Evolutionary conservation across 768 basidiomycete genomes (phyloP), one percentile per base, ranked within the genome.

Genomic region (Termitomyces sp.): DNA sequence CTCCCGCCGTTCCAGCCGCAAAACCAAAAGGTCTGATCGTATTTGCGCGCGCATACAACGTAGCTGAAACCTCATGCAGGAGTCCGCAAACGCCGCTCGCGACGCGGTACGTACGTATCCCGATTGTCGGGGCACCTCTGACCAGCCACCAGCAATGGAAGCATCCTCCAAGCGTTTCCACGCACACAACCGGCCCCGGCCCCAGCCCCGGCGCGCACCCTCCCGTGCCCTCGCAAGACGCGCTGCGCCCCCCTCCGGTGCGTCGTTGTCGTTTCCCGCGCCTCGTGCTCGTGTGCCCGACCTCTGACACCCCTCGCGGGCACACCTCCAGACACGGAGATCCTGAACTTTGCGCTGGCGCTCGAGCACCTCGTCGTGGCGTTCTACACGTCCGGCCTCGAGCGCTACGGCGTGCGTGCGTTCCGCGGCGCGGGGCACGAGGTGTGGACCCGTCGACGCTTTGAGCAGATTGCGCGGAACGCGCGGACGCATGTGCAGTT

Each of bases 401-500:
- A 58, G 30, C 75, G 76, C 61, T 82, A 76, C 69, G 66, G 72
- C 58, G 62, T 69, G 9, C 59, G 68, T 16, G 78, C 71, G 55
- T 86, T 83, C 70, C 62, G 64, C 55, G 63, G 69, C 0, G 77
- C 76, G 13, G 82, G 79, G 4, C 78, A 82, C 65, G 73, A 73
- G 51, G 26, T 67, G 50, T 80, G 74, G 72, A 79, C 81, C 32
- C 77, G 79, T 51, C 74, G 70, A 5, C 78, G 82, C 28, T 78
- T 79, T 63, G 61, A 67, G 20, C 78, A 87, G 70, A 79, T 87
- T 56, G 69, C 71, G 38, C 65, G 70, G 35, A 83, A 86, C 64
- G 81, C 84, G 67, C 57, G 48, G 30, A 68, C 73, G 2, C 86
- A 87, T 38, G 82, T 85, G 60, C 67, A 75, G 8, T 77, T 82